A percentile compares a stretch with the other conserved stretches of the same genome.
These are phyloP conservation scores for Protomyces lactucae-debilis DNA, from an alignment of 1,139 yeast species.

Conservation along the genomic window DNA sequence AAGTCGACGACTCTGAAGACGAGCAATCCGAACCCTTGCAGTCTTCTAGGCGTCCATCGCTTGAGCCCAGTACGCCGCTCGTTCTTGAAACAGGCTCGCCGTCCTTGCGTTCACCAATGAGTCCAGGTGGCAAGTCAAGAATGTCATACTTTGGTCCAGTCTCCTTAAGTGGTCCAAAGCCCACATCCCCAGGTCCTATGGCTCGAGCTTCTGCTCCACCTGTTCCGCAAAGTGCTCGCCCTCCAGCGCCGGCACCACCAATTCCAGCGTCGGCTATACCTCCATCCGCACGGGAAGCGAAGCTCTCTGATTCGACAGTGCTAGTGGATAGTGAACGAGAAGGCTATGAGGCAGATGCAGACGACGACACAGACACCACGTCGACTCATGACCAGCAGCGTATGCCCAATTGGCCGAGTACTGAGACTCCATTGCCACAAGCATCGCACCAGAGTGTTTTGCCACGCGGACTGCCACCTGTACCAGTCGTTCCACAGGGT, in stretches of 20 bases:
- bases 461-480: not conserved
- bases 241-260: conserved; percentile 35
- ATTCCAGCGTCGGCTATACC: conserved; percentile 35
- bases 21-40: not conserved
- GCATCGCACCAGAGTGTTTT: not conserved
- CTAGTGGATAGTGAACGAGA: conserved; percentile 8
- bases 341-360: conserved; percentile 29
- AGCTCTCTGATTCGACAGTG: conserved; percentile 31
- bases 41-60: not conserved
- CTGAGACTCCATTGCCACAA: not conserved
- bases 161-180: not conserved
- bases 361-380: conserved; percentile 2
- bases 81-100: not conserved
- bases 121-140: conserved; percentile 9
- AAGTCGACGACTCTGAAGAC: not conserved
- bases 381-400: not conserved
- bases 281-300: conserved; percentile 33
- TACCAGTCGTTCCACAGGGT: not conserved
- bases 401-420: not conserved
- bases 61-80: not conserved
- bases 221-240: conserved; percentile 2
- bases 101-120: conserved; percentile 23
- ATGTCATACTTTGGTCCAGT: not conserved
- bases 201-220: conserved; percentile 10
- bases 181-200: not conserved